Evolutionary conservation across 1,284 basidiomycete genomes (phyloP), one percentile per base, ranked within the genome.

Genomic region (Ganoderma leucocontextum): DNA sequence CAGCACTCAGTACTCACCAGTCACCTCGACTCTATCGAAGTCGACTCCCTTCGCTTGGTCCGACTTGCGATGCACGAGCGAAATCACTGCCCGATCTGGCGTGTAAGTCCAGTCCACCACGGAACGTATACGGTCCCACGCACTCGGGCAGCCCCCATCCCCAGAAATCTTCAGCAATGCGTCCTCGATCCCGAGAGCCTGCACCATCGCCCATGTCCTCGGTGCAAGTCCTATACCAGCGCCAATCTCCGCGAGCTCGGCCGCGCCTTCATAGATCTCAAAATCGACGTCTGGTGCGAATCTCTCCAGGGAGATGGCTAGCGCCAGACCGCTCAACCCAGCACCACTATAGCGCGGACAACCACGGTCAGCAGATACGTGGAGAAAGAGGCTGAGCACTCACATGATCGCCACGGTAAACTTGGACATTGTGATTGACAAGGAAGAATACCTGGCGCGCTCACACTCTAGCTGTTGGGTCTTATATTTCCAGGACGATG

Each of bases 161-260:
- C 82, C 83, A 4, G 82, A 82, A 12, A 75, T 74, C 64, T 80
- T 79, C 25, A 84, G 72, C 5, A 89, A 73, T 4, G 83, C 84
- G 9, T 82, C 75, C 57, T 87, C 86, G 12, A 90, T 76, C 36
- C 84, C 85, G 25, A 89, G 75, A 70, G 80, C 82, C 67, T 75
- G 78, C 55, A 90, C 77, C 63, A 88, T 80, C 75, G 84, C 80
- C 86, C 83, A 84, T 60, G 82, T 76, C 79, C 87, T 81, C 42
- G 82, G 80, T 74, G 78, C 88, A 78, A 89, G 73, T 0, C 85
- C 86, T 55, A 90, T 80, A 8, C 88, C 88, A n/a, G 87, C 87
- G 19, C 88, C 88, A 29, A 87, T 62, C 74, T 87, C 86, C 33
- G 81, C 76, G 53, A 88, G 82, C 62, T 83, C 75, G 39, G 75